Evolutionary conservation across 2,329 filamentous ascomycete genomes (phyloP), one percentile per base, ranked within the genome.

Genomic region (Curvularia sp.): DNA sequence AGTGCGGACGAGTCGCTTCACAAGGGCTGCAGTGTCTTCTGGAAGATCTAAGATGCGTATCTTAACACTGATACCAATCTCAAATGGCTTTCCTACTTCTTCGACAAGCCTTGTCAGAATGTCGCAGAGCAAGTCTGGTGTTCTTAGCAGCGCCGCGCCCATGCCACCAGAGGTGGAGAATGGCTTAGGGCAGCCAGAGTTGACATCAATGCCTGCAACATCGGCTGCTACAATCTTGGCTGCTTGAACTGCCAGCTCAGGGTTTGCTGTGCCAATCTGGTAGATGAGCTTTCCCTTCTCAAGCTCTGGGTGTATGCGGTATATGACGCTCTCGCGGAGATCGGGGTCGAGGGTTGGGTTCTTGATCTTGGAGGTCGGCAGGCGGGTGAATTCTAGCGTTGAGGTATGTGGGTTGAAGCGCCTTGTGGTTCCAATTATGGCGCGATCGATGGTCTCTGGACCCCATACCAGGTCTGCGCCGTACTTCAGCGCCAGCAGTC

Each of bases 401-500:
- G 86, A 86, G 6, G 91, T 92, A 44, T 85, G 82, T 18, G 89
- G 83, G 77, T 98, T 97, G 66, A 90, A 83, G 59, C 86, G 87
- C 63, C 93, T 86, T 26, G 86, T 89, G 12, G 92, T 92, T 61
- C 95, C 95, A 72, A 98, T 96, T 77, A 99, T 88, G 57, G 94
- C 88, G 74, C 89, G 87, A 78, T 99, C 95, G 69, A 99, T 89
- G 4, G 93, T 98, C 78, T 99, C 95, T 30, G 95, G 95, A 12
- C 95, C 94, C 94, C 95, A 99, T 66, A 99, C 95, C 15, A 99
- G 84, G 78, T 99, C 95, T 52, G 95, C 95, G 66, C 95, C 95
- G 77, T 99, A 98, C 73, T 96, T 91, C 61, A 99, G 86, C 31
- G 95, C 92, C 43, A 96, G 80, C 26, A 99, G 85, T 58, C 95